Evolutionary conservation across 345 rosid species (phyloP), one percentile per base, ranked within the genome.

Genomic region (Rhodamnia argentea): DNA sequence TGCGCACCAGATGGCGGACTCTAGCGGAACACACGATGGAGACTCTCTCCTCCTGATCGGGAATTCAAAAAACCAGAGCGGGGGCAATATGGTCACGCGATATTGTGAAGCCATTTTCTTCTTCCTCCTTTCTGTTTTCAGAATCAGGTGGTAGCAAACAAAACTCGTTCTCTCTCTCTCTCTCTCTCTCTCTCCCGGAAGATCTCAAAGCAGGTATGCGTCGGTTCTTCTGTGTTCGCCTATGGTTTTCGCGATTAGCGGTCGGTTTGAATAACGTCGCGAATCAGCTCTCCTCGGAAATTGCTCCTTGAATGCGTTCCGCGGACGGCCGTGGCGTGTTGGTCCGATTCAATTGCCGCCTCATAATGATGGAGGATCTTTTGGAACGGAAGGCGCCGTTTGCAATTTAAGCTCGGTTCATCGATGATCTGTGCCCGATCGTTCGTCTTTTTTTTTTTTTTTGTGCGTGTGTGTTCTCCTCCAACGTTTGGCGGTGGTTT

Each of bases 1-100:
- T 6, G 78, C 0, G 47, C 7, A 6, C 42, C 24, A 16, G 13
- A 22, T 0, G 47, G 3, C 81, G 24, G 22, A 10, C 40, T 32
- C 24, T 9, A 9, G 78, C 47, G 47, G 13, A 18, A 2, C 81
- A 5, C 81, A 3, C 47, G 81, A 37, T 5, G 81, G 81, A 11
- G 81, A 5, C 81, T 10, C 13, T 22, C 47, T 51, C 52, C 52
- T 51, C 52, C 55, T 20, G 70, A 58, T 52, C 7, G 85, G 76
- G 83, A 88, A 81, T 88, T 88, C 85, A 84, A 88, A 88, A 44
- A 70, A 11, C 27, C 47, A 12, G 85, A 32, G 81, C 83, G 81
- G 26, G 87, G 90, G 88, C 85, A 88, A 84, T 82, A 60, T 82
- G 7, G 90, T 88, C 84, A 86, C 57, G 55, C 4, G 37, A 15